Conservation (phyloP, 202 grass and related monocot genomes). For the Bolboschoenoplectus hybrid region DNA sequence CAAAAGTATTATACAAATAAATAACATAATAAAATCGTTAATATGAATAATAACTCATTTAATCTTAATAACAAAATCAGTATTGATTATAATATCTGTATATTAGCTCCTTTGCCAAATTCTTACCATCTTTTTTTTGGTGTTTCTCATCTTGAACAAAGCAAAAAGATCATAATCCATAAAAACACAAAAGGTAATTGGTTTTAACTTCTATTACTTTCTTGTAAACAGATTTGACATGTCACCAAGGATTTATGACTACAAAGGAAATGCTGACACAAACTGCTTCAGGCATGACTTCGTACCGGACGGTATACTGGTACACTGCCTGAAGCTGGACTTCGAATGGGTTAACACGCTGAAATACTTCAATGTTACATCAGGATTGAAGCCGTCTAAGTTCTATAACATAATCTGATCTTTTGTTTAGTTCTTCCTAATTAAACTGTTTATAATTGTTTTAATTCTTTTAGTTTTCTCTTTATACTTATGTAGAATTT, state of each 20-base stretch:
- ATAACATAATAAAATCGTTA: no score
- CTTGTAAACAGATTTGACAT: slow-evolving; percentile 37
- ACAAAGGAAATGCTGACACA: slow-evolving; percentile 47
- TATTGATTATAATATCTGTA: no score
- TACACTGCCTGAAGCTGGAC: slow-evolving; percentile 71
- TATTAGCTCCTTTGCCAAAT: not conserved
- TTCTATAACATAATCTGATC: slow-evolving; percentile 44
- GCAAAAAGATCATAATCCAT: not conserved
- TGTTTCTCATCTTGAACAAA: not conserved
- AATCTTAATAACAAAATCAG: no score
- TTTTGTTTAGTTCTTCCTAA: not conserved
- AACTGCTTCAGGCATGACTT: slow-evolving; percentile 73
- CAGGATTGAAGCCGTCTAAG: slow-evolving; percentile 37
- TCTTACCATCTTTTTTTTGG: not conserved
- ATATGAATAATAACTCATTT: no score
- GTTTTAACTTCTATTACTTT: not conserved
- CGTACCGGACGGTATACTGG: slow-evolving; percentile 67
- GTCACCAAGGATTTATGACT: slow-evolving; percentile 68
- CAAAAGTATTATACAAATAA: no score
- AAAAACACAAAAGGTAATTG: not conserved
- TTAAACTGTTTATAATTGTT: not conserved
- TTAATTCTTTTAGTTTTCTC: not conserved
- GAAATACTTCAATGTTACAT: slow-evolving; percentile 65
- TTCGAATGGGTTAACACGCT: slow-evolving; percentile 60
- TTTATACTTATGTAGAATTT: not conserved